Conservation (phyloP, 768 basidiomycete genomes). For the Boletus sensibilis region DNA sequence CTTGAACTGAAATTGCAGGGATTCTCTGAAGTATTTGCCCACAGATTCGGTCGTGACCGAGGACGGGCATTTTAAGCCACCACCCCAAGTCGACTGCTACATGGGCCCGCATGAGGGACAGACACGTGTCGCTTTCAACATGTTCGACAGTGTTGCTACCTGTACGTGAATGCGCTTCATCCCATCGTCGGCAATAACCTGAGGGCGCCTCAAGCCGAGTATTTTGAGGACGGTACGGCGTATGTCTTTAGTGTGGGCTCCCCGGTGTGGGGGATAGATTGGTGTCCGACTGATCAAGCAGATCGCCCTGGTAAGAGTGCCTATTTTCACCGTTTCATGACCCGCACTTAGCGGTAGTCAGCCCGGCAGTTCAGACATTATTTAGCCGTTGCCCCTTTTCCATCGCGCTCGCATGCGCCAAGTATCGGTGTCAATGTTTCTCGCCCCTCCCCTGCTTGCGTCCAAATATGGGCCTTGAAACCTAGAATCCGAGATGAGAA, state of each 20-base stretch:
- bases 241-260: conserved; percentile 85
- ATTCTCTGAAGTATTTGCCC: conserved; percentile 60
- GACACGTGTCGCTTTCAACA: conserved; percentile 44
- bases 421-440: conserved; percentile 59
- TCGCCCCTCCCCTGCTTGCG: conserved; percentile 59
- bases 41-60: conserved; percentile 49
- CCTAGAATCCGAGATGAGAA: conserved; percentile 17
- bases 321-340: background rate
- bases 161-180: conserved; percentile 50
- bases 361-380: conserved; percentile 67
- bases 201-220: conserved; percentile 47
- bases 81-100: conserved; percentile 57
- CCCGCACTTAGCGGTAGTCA: conserved; percentile 24
- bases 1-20: conserved; percentile 36
- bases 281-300: conserved; percentile 78
- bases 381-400: conserved; percentile 77
- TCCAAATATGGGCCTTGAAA: conserved; percentile 82
- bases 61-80: conserved; percentile 48
- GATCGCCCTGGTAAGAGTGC: conserved; percentile 50
- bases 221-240: conserved; percentile 55
- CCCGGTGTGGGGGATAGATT: conserved; percentile 88
- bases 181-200: background rate
- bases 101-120: conserved; percentile 67
- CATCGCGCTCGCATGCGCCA: conserved; percentile 61
- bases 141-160: conserved; percentile 57